Percentiles rank a stretch among this genome's conserved stretches.
Conservation (phyloP, 2,329 filamentous ascomycete genomes). For the Cladosporium sphaerospermum region DNA sequence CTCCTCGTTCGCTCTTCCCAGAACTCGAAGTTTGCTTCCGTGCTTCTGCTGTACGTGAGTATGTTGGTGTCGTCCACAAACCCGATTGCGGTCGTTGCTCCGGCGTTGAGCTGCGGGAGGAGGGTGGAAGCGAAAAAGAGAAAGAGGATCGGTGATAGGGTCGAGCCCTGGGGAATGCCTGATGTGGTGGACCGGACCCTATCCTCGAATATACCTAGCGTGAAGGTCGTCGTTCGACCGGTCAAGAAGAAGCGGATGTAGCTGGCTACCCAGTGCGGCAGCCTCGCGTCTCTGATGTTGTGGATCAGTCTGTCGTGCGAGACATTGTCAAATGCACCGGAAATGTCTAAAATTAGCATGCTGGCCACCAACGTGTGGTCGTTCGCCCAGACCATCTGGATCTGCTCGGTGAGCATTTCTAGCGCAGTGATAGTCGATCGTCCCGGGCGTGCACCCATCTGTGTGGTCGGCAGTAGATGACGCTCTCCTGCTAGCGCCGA, state of each 20-base stretch:
- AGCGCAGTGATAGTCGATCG: background rate
- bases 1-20: conserved; percentile 6
- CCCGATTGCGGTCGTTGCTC: background rate
- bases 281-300: conserved; percentile 28
- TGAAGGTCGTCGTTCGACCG: conserved; percentile 10
- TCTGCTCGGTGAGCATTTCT: conserved; percentile 1
- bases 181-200: conserved; percentile 16
- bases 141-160: conserved; percentile 29
- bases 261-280: conserved; percentile 20
- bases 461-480: too few species aligned
- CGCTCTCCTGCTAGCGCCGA: too few species aligned
- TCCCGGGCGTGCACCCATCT: too few species aligned
- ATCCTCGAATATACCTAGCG: conserved; percentile 16
- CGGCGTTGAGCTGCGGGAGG: conserved; percentile 10
- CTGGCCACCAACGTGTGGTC: conserved; percentile 17
- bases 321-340: conserved; percentile 30
- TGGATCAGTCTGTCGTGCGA: conserved; percentile 31
- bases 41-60: conserved; percentile 6
- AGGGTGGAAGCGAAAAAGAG: conserved; percentile 31
- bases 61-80: conserved; percentile 12
- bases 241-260: conserved; percentile 26
- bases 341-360: conserved; percentile 29
- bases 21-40: conserved; percentile 4
- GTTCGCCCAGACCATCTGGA: background rate
- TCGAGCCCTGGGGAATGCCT: conserved; percentile 28